A percentile compares a stretch with the other conserved stretches of the same genome.
Conservation (phyloP, 495 filamentous ascomycete species). For the Daldinia bambusicola region DNA sequence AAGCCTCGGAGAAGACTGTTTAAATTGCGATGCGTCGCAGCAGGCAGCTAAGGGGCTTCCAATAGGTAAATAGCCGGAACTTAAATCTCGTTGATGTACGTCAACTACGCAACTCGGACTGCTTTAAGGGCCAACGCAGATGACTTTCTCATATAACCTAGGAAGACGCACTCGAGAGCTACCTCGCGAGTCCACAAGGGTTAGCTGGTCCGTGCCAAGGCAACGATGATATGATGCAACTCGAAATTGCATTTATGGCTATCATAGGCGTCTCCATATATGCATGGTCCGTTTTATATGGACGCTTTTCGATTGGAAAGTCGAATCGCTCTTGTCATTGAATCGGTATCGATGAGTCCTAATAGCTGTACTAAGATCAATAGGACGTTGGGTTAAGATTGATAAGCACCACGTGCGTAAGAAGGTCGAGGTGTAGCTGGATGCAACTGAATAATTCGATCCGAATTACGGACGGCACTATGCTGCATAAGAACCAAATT, state of each 20-base stretch:
- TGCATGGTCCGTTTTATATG: slow-evolving; percentile 34
- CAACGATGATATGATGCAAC: slow-evolving; percentile 25
- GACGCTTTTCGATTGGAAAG: slow-evolving; percentile 30
- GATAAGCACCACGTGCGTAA: slow-evolving; percentile 44
- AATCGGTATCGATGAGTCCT: slow-evolving; percentile 32
- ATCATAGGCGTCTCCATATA: slow-evolving; percentile 22
- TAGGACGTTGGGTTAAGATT: slow-evolving; percentile 46
- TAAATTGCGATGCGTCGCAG: slow-evolving; percentile 68
- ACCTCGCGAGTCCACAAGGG: slow-evolving; percentile 25
- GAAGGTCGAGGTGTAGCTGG: slow-evolving; percentile 22
- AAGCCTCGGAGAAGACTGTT: slow-evolving; percentile 66
- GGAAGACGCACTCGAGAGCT: slow-evolving; percentile 84
- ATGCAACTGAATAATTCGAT: slow-evolving; percentile 4
- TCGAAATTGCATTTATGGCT: slow-evolving; percentile 26
- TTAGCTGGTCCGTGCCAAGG: slow-evolving; percentile 35
- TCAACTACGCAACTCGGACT: slow-evolving; percentile 74
- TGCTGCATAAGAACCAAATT: slow-evolving; percentile 38
- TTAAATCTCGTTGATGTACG: slow-evolving; percentile 56
- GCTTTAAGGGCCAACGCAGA: slow-evolving; percentile 73
- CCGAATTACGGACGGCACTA: slow-evolving; percentile 39
- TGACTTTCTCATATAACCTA: slow-evolving; percentile 80
- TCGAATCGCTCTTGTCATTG: slow-evolving; percentile 29
- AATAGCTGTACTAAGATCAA: slow-evolving; percentile 31
- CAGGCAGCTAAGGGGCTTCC: neutral
- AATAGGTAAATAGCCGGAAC: slow-evolving; percentile 52